These are phyloP conservation scores for Cruciata laevipes DNA, from an alignment of 257 asterid genomes.

Conservation along the genomic window DNA sequence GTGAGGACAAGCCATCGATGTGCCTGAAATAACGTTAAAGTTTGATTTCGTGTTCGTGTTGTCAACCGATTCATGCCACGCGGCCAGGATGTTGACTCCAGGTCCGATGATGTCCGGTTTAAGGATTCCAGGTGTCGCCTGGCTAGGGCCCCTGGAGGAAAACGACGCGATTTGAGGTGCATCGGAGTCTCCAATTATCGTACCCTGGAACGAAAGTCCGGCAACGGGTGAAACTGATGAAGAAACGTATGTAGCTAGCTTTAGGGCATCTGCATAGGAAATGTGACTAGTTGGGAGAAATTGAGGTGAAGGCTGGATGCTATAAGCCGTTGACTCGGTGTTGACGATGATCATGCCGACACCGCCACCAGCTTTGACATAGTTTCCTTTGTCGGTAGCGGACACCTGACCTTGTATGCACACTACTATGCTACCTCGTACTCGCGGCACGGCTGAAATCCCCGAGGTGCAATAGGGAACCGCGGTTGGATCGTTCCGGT, in stretches of 20 bases:
- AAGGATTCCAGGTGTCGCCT: conserved; percentile 8
- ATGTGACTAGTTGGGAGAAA: conserved; percentile 2
- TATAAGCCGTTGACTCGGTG: neutral
- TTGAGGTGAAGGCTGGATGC: neutral
- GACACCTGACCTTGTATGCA: neutral
- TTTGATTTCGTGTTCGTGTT: conserved; percentile 5
- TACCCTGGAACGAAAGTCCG: neutral
- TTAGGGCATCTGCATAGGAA: neutral
- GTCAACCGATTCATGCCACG: neutral
- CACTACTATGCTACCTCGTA: conserved; percentile 4
- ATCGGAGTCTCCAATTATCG: conserved; percentile 1
- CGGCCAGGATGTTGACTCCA: conserved; percentile 10
- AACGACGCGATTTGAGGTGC: neutral
- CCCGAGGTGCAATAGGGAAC: neutral
- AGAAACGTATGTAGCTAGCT: neutral
- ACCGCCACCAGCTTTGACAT: conserved; percentile 9
- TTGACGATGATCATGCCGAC: conserved; percentile 7
- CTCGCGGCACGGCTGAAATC: neutral
- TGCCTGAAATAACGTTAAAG: conserved; percentile 7
- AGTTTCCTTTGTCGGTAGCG: neutral
- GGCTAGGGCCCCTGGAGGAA: conserved; percentile 10
- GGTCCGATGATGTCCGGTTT: conserved; percentile 13
- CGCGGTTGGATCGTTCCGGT: neutral
- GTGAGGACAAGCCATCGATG: conserved; percentile 13
- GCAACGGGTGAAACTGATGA: neutral